These are phyloP conservation scores for Dactylellina parvicollis DNA, from an alignment of 2,329 filamentous ascomycete species.

Conservation along the genomic window DNA sequence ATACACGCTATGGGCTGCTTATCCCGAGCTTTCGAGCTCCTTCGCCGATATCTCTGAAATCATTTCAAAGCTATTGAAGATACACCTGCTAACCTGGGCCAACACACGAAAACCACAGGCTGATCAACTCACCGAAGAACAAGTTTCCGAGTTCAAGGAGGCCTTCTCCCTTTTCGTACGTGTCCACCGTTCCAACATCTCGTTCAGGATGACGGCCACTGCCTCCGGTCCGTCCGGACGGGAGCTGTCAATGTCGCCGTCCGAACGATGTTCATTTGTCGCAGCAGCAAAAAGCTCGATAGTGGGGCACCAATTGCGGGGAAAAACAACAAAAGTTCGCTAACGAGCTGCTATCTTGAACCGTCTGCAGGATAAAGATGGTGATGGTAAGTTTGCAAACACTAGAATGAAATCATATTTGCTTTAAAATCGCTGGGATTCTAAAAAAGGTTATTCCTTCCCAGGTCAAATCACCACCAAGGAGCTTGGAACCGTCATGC, in stretches of 20 bases:
- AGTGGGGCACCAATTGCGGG: conserved; percentile 11
- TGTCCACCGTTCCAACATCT: conserved; percentile 58
- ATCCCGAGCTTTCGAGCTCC: neutral
- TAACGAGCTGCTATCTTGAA: conserved; percentile 17
- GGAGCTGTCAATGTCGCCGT: neutral
- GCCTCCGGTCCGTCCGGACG: neutral
- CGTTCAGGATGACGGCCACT: neutral
- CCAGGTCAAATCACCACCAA: conserved; percentile 90
- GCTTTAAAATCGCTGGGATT: too few species aligned
- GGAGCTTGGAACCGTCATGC: conserved; percentile 89
- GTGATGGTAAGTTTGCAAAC: conserved; percentile 72
- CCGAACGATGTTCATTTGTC: neutral
- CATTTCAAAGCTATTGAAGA: neutral
- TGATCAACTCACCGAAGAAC: conserved; percentile 98
- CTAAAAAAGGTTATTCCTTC: too few species aligned
- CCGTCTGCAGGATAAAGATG: conserved; percentile 79
- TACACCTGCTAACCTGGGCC: conserved; percentile 3
- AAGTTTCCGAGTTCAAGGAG: conserved; percentile 99
- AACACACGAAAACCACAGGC: conserved; percentile 92
- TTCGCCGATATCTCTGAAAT: neutral
- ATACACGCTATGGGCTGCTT: too few species aligned
- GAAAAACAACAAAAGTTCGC: conserved; percentile 21
- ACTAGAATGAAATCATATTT: too few species aligned
- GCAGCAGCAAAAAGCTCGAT: conserved; percentile 19
- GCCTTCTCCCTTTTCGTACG: conserved; percentile 99